Base-by-base conservation (phyloP, 108 stramenopile genomes). In the Pseudonitzschia delicatissima region DNA sequence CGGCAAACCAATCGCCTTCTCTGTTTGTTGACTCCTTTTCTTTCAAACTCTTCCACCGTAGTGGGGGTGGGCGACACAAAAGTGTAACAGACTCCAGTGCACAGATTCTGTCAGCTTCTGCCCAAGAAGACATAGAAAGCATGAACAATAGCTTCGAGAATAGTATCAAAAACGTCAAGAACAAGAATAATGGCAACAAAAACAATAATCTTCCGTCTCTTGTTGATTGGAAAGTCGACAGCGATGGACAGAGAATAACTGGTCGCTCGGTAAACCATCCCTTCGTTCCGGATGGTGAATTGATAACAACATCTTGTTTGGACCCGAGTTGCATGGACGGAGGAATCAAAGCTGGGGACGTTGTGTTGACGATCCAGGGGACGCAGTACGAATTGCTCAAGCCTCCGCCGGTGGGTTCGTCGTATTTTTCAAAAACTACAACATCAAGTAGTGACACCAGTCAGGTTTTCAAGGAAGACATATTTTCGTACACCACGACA, bases 221-320 rank as follows among this genome's bases (percentile, higher is more conserved):
- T 20, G 59, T 42, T 23, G 59, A 61, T 40, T 61, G 59, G 59
- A 61, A 61, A 42, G 25, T 61, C 23, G 37, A 61, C 21, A 39
- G 39, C 32, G 26, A 39, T 33, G 40, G 59, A 26, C 8, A 25
- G 9, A 37, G 20, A 61, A 61, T 61, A 5, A 61, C 59, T 4
- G 59, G 59, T 12, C 25, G 40, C 7, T 39, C 40, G 3, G 34
- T 27, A 18, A 42, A 42, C 8, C 59, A 61, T 40, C 59, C 59
- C 15, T 13, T 61, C 17, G 21, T 61, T 33, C 59, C 59, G 4
- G 59, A 61, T 35, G 59, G 59, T 7, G 59, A 61, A 61, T 2
- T 61, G 9, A 12, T 61, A 6, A 61, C 59, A 5, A 61, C 59
- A 3, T 12, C 59, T 4, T 33, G 28, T 31, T 31, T 55, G 31